These are phyloP conservation scores for Pulveroboletus sp. DNA, from an alignment of 768 basidiomycete species.

Conservation along the genomic window DNA sequence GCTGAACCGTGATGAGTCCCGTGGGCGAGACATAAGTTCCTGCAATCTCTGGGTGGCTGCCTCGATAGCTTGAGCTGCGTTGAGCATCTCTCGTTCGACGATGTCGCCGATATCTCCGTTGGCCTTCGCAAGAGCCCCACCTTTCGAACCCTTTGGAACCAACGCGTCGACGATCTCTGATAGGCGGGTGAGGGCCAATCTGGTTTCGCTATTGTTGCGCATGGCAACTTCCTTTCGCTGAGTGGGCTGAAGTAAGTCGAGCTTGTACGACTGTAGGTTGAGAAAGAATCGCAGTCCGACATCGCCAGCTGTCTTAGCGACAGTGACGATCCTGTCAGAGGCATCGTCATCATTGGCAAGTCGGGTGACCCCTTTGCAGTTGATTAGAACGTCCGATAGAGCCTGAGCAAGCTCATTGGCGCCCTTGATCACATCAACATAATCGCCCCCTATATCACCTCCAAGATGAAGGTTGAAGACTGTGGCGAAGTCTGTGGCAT, in stretches of 20 bases:
- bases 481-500: constrained; percentile 93
- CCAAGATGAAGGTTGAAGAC: constrained; percentile 88
- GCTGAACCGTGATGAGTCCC: constrained; percentile 80
- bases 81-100: constrained; percentile 94
- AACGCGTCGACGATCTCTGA: constrained; percentile 84
- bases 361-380: constrained; percentile 93
- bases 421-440: constrained; percentile 97
- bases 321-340: constrained; percentile 79
- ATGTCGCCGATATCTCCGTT: constrained; percentile 95
- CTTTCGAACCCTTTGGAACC: constrained; percentile 77
- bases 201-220: constrained; percentile 83
- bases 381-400: constrained; percentile 85
- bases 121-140: constrained; percentile 61
- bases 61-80: constrained; percentile 91
- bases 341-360: constrained; percentile 88
- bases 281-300: constrained; percentile 89
- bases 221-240: constrained; percentile 84
- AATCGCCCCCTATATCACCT: constrained; percentile 84
- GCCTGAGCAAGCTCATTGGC: constrained; percentile 96
- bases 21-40: constrained; percentile 86
- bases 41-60: constrained; percentile 86
- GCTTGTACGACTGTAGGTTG: constrained; percentile 92
- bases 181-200: constrained; percentile 75
- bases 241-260: constrained; percentile 68
- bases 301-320: constrained; percentile 85